Evolutionary conservation across 2,329 filamentous ascomycete species (phyloP).

Genomic region (Paraconiothyrium sp.): DNA sequence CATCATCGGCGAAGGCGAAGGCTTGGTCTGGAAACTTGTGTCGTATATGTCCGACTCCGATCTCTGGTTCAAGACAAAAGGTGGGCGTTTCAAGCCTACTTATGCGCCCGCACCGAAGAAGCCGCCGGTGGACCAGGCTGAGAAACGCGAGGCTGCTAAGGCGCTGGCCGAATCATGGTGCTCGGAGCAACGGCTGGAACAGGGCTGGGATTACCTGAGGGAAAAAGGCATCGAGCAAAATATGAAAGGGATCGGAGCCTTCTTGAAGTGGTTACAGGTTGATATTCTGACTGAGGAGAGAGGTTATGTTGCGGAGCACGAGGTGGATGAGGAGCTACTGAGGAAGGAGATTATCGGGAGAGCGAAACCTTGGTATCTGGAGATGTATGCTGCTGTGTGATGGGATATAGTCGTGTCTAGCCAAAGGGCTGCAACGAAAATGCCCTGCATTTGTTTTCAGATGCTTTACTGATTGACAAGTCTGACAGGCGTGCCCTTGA

Average conservation of each 20-base stretch:
- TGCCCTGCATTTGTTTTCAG: no score
- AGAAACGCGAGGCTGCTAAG: conserved; percentile 25
- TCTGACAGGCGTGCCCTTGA: no score
- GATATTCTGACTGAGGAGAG: conserved; percentile 38
- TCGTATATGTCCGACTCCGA: conserved; percentile 23
- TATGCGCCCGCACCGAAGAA: conserved; percentile 31
- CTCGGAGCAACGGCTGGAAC: conserved; percentile 32
- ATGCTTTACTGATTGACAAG: no score
- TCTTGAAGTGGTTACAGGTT: conserved; percentile 37
- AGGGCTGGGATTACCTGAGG: conserved; percentile 37
- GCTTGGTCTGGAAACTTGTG: conserved; percentile 38
- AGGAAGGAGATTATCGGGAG: conserved; percentile 34
- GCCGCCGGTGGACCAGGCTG: conserved; percentile 15
- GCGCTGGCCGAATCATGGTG: conserved; percentile 31
- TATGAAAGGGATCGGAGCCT: conserved; percentile 28
- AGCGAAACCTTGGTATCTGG: conserved; percentile 37
- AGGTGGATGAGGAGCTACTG: conserved; percentile 30
- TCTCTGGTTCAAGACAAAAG: conserved; percentile 42
- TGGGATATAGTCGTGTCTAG: neutral
- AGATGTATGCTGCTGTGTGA: neutral
- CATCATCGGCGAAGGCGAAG: conserved; percentile 34
- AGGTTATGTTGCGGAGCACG: conserved; percentile 28
- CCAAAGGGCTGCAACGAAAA: no score
- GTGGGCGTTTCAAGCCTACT: conserved; percentile 38
- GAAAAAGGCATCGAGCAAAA: conserved; percentile 25